Conservation (phyloP, 306 rosid genomes). For the Gynostemma pentaphyllum region DNA sequence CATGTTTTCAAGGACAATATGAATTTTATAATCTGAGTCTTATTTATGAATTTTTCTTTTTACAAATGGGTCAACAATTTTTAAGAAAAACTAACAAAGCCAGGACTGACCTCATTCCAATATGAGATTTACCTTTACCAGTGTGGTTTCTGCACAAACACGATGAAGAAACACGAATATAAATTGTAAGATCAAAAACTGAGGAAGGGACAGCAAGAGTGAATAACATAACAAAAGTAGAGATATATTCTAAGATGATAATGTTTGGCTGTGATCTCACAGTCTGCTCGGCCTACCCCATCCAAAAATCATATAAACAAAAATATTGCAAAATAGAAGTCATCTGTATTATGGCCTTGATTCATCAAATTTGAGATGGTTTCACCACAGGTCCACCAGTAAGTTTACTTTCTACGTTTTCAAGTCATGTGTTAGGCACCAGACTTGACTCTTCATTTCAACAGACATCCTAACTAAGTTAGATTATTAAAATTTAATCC, state of each 20-base stretch:
- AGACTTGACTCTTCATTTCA: conserved; percentile 1
- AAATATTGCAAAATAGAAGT: conserved; percentile 1
- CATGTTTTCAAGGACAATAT: too few species aligned
- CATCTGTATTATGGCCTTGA: neutral
- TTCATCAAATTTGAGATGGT: conserved; percentile 10
- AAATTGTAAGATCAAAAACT: neutral
- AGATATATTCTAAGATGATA: conserved; percentile 6
- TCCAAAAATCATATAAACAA: neutral
- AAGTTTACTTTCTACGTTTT: neutral
- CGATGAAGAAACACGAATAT: neutral
- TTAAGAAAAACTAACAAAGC: too few species aligned
- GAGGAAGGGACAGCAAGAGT: neutral
- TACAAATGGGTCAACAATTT: too few species aligned
- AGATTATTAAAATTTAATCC: conserved; percentile 7
- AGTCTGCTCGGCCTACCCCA: conserved; percentile 3
- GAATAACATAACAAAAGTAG: neutral
- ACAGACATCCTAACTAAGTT: conserved; percentile 4
- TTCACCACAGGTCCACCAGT: conserved; percentile 3
- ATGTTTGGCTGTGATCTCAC: neutral
- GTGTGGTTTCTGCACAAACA: conserved; percentile 5
- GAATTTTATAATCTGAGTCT: too few species aligned
- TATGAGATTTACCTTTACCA: neutral
- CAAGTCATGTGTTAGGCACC: neutral
- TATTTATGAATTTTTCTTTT: too few species aligned
- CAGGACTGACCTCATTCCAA: conserved; percentile 4